Evolutionary conservation across 2,329 filamentous ascomycete genomes (phyloP).

Genomic region (Periconia digitata): DNA sequence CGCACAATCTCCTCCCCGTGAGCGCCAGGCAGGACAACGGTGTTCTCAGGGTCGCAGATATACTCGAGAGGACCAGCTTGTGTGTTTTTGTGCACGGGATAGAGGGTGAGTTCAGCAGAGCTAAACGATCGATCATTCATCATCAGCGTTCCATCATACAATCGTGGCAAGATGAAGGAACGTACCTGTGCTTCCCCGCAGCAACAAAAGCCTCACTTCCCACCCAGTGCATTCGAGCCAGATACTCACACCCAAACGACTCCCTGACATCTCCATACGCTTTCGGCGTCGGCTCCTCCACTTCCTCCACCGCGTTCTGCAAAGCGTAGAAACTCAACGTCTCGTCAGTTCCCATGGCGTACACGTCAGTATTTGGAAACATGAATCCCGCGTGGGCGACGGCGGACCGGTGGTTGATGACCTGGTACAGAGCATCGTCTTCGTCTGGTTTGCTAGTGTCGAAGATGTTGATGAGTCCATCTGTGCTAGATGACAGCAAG

Average conservation of each 20-base stretch:
- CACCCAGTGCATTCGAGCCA: constrained; percentile 66
- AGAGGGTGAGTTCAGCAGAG: constrained; percentile 29
- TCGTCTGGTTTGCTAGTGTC: constrained; percentile 66
- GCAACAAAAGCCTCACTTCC: constrained; percentile 65
- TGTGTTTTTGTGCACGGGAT: constrained; percentile 27
- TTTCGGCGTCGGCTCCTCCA: constrained; percentile 50
- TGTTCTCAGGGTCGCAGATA: constrained; percentile 25
- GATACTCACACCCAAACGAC: constrained; percentile 70
- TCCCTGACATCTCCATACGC: constrained; percentile 69
- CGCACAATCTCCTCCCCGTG: constrained; percentile 54
- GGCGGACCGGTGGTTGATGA: constrained; percentile 75
- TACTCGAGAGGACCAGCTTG: constrained; percentile 31
- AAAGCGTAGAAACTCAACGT: constrained; percentile 72
- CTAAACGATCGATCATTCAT: too few relatives aligned
- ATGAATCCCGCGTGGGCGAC: constrained; percentile 76
- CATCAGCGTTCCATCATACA: too few relatives aligned
- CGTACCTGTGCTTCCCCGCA: constrained; percentile 68
- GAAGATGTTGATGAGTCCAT: constrained; percentile 77
- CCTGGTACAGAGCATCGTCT: constrained; percentile 75
- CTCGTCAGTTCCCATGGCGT: constrained; percentile 77
- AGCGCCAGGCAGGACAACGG: constrained; percentile 41
- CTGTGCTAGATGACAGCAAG: constrained; percentile 75
- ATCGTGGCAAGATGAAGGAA: constrained; percentile 12
- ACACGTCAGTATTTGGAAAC: constrained; percentile 54
- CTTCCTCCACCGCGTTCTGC: constrained; percentile 63